Base-by-base conservation (phyloP, 331 rosid species). In the Malus hybrid region DNA sequence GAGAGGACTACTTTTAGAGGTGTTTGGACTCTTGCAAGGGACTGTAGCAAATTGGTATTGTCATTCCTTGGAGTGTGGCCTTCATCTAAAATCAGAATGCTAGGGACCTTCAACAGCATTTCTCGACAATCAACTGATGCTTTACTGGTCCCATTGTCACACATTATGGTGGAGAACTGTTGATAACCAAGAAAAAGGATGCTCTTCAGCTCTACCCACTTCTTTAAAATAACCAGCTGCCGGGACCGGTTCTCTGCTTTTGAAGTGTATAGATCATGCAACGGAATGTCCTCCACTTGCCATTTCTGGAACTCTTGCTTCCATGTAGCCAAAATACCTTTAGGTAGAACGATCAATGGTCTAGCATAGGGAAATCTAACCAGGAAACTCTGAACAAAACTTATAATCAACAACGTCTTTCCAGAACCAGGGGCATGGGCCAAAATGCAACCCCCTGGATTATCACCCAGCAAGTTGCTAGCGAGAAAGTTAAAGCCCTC, bases 361-460 rank as follows among this genome's bases (percentile, higher is more conserved):
- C 96, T 84, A 42, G 88, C 97, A 85, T 82, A 29, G 5, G 97
- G 97, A 78, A 87, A 93, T 83, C 87, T 90, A 7, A 90, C 98
- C 16, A 93, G 80, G 82, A 90, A 93, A 81, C 98, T 93, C 74
- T 91, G 98, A 84, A 93, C 81, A 80, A 93, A 93, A 84, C 98
- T 93, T 79, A 93, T 93, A 33, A 91, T 88, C 97, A 93, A 87
- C 69, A 93, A 93, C 3, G 97, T 93, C 77, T 93, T 93, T 46
- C 98, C 98, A 36, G 98, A 91, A 57, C 97, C 98, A 7, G 98
- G 98, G 55, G 98, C 98, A 72, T 93, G 97, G 20, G 98, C 98
- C 79, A 93, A 82, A 75, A 93, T 91, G 83, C 98, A 93, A 59
- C 98, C 98, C 22, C 97, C 96, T 33, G 98, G 98, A 75, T 86